Evolutionary conservation across 768 basidiomycete genomes (phyloP), one percentile per base, ranked within the genome.

Genomic region (Termitomyces sp.): DNA sequence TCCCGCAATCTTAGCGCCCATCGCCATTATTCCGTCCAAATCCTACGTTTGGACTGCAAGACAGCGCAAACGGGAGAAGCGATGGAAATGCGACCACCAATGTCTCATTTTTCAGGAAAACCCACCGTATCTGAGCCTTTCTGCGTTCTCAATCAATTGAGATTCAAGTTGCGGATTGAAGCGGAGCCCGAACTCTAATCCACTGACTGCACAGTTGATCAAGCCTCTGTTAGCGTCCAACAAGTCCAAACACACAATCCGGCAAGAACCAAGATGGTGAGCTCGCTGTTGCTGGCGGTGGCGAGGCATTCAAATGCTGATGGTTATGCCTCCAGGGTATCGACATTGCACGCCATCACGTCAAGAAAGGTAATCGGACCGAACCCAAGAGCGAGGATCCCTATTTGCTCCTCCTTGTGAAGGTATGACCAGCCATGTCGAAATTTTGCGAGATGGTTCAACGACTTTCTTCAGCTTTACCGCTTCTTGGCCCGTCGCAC

Each of bases 381-480:
- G 92, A 92, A 60, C 97, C 97, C 72, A 92, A 91, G 82, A 96
- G 93, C 73, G 93, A 98, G 89, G 97, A 99, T 76, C 96, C 96
- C 16, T 98, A 99, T 80, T 85, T 99, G 66, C 86, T 97, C 66
- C 84, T 98, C 67, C 87, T 99, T 59, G 97, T 98, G 76, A 98
- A 98, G 86, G 95, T 95, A 68, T 57, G 75, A 66, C 39, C 41
- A 50, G 5, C 12, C 23, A 25, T 36, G 12, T 16, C 6, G n/a
- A 44, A 16, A 18, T 46, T 35, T 29, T 13, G 20, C 55, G 53
- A 40, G 6, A 50, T 61, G 35, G 66, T n/a, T 29, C 56, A 23
- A 59, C 38, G 3, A 11, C 35, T 53, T 44, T 18, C 56, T n/a
- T 7, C 65, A 99, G 96, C 86, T 98, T 61, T 99, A 99, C 81